Evolutionary conservation across 2,329 filamentous ascomycete genomes (phyloP), one percentile per base, ranked within the genome.

Genomic region (Diaporthe sp.): DNA sequence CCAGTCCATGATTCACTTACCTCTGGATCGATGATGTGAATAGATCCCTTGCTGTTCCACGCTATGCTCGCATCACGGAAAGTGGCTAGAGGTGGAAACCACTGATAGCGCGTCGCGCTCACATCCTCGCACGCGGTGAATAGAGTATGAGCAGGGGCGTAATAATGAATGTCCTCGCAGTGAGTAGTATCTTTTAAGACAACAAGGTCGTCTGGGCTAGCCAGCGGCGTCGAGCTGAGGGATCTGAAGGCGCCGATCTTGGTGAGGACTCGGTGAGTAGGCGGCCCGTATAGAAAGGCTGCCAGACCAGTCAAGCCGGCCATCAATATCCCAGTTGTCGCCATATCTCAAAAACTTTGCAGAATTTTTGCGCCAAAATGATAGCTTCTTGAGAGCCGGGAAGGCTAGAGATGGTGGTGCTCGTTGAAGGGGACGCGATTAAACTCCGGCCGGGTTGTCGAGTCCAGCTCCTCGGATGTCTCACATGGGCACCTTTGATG

Each of bases 161-260:
- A 87, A 73, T 90, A 86, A 78, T 92, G 90, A 4, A 93, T 65
- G 76, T 93, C 91, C 78, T 93, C 91, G 79, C 91, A 92, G 22
- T 90, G 85, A 3, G 84, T 80, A 0, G 91, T 92, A 76, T 90
- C 87, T 0, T 85, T 80, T 13, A 92, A 89, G 13, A 79, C 76
- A 8, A 85, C 78, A 1, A 89, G 79, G 31, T 85, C 83, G 17
- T 67, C 72, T 28, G 75, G 67, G 34, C 61, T 57, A 6, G 67
- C 25, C 31, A 76, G 17, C 31, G 75, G 72, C 17, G 15, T 49
- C 39, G 75, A 76, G 37, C 12, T 61, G 28, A 76, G 25, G 25
- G 57, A 39, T 34, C 75, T 60, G 49, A 67, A 77, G 4, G 37
- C 49, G n/a, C 76, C 76, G 2, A 77, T 3, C 39, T 77, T 77